Evolutionary conservation across 2,329 filamentous ascomycete genomes (phyloP).

Genomic region (Xylariaceae sp.): DNA sequence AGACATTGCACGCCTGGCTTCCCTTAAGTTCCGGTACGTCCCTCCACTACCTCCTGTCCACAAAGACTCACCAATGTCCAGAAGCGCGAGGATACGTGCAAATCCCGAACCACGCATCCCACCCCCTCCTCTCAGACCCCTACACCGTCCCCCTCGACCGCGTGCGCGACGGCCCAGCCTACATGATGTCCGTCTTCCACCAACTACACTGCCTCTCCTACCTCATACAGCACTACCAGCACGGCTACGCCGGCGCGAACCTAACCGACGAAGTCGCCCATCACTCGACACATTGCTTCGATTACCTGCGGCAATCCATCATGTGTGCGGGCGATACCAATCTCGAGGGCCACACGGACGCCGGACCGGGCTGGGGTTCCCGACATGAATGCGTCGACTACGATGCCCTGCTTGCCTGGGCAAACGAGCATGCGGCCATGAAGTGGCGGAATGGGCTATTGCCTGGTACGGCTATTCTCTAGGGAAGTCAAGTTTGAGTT

Average conservation of each 20-base stretch:
- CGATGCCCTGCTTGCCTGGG: constrained; percentile 34
- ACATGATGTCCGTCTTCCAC: constrained; percentile 38
- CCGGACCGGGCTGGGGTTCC: constrained; percentile 35
- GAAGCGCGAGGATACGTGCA: constrained; percentile 33
- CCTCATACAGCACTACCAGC: constrained; percentile 32
- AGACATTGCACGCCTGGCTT: constrained; percentile 35
- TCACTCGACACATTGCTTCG: constrained; percentile 37
- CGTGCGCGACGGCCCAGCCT: constrained; percentile 33
- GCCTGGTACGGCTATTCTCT: constrained; percentile 27
- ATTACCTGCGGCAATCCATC: constrained; percentile 36
- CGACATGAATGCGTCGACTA: constrained; percentile 35
- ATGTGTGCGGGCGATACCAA: constrained; percentile 37
- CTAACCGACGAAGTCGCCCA: constrained; percentile 33
- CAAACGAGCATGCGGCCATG: constrained; percentile 31
- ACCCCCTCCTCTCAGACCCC: constrained; percentile 29
- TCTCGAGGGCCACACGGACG: constrained; percentile 35
- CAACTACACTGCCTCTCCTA: constrained; percentile 38
- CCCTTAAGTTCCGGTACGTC: constrained; percentile 31
- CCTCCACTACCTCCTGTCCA: not conserved
- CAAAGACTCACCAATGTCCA: constrained; percentile 5
- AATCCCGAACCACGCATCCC: constrained; percentile 27
- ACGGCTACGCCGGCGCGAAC: constrained; percentile 32
- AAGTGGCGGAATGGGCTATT: constrained; percentile 30
- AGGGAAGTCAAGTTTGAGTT: not conserved
- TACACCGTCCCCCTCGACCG: constrained; percentile 31